phyloP scores from a whole-genome alignment of 345 rosid genomes.

The Pugionium dolabratum region DNA sequence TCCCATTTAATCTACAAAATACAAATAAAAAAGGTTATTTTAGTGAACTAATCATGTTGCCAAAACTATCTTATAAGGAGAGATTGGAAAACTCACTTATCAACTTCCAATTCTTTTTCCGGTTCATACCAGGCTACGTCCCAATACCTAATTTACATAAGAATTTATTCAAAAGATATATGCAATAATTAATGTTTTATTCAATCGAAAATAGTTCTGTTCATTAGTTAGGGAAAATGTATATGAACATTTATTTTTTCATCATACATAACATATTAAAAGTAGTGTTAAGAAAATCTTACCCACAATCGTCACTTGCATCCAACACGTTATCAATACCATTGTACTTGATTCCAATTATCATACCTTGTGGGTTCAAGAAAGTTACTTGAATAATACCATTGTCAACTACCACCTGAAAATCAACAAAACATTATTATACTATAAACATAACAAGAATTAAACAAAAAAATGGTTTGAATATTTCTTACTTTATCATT shows the following conservation, averaged over 20 bases:
- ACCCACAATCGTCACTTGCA: constrained; percentile 61
- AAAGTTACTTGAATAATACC: constrained; percentile 67
- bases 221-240: neutral
- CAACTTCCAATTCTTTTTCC: constrained; percentile 45
- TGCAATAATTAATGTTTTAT: neutral
- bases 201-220: neutral
- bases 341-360: constrained; percentile 58
- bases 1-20: constrained; percentile 51
- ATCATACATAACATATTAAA: neutral
- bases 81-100: no score
- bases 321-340: constrained; percentile 75
- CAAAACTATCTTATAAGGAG: no score
- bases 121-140: constrained; percentile 74
- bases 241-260: neutral
- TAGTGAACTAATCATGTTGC: neutral
- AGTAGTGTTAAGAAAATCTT: constrained; percentile 7
- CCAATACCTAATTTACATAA: constrained; percentile 66
- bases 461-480: neutral
- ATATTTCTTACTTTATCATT: constrained; percentile 25
- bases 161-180: constrained; percentile 3
- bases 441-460: neutral
- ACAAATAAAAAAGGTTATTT: neutral
- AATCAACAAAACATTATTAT: constrained; percentile 24
- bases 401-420: constrained; percentile 73
- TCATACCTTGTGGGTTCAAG: constrained; percentile 63